Evolutionary conservation across 495 filamentous ascomycete species (phyloP).

Genomic region (Hyaloscypha hepaticicola): DNA sequence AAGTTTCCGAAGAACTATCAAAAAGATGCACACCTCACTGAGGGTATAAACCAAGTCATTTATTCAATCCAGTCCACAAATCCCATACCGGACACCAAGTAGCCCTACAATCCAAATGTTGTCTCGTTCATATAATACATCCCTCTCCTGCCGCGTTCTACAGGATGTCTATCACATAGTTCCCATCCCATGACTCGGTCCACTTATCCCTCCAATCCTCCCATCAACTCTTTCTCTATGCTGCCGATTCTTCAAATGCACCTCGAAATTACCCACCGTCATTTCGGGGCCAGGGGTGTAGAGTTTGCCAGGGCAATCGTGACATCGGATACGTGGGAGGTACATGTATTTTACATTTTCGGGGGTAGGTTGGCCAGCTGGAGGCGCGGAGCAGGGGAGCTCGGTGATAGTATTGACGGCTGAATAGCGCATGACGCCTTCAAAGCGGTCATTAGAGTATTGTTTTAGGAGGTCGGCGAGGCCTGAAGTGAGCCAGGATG

Average conservation of each 20-base stretch:
- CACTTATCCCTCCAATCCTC: constrained; percentile 32
- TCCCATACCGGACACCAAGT: neutral
- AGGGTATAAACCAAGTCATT: neutral
- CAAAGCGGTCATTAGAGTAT: constrained; percentile 78
- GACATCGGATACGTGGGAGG: constrained; percentile 82
- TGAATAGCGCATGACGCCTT: constrained; percentile 83
- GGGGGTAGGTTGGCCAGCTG: constrained; percentile 48
- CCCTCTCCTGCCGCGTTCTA: neutral
- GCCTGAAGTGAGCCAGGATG: constrained; percentile 71
- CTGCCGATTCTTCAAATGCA: constrained; percentile 76
- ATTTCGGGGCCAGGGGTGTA: constrained; percentile 84
- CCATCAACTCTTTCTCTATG: constrained; percentile 75
- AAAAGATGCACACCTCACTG: neutral
- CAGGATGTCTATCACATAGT: neutral
- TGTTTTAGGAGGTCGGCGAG: constrained; percentile 58
- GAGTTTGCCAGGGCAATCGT: constrained; percentile 88
- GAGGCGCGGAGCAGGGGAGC: constrained; percentile 47
- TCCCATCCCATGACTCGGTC: neutral
- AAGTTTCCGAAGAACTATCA: too few species aligned
- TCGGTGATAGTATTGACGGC: constrained; percentile 68
- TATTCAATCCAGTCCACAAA: neutral
- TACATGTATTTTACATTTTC: constrained; percentile 66
- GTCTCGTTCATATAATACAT: neutral
- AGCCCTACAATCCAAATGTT: neutral
- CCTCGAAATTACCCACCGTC: constrained; percentile 85